These are phyloP conservation scores for Globisporangium sylvaticum DNA, from an alignment of 352 stramenopile species.

Conservation along the genomic window DNA sequence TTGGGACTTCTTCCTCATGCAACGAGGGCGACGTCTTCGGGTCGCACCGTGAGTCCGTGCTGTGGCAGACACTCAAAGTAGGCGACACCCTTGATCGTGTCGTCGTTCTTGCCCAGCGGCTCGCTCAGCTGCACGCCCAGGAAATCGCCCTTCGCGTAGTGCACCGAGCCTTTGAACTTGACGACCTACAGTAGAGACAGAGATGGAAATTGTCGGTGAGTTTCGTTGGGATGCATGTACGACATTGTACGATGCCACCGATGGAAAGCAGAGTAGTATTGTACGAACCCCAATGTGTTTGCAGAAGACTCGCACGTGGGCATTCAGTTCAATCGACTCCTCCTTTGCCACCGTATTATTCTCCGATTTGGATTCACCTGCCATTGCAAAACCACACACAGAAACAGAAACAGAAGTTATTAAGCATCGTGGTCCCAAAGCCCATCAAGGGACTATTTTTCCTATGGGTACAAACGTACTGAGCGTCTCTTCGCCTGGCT, in stretches of 20 bases:
- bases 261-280: not conserved
- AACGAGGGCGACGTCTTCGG: constrained; percentile 28
- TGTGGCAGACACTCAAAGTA: constrained; percentile 60
- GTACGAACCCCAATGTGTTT: constrained; percentile 37
- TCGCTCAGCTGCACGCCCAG: constrained; percentile 57
- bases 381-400: not conserved
- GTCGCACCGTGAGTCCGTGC: constrained; percentile 70
- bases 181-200: constrained; percentile 29
- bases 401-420: not conserved
- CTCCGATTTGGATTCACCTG: constrained; percentile 4
- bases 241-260: not conserved
- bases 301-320: constrained; percentile 34
- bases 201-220: not conserved
- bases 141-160: constrained; percentile 74
- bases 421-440: not conserved
- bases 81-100: constrained; percentile 52
- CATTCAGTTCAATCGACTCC: constrained; percentile 18
- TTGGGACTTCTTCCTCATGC: not conserved
- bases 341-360: not conserved
- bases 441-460: no score
- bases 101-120: constrained; percentile 68
- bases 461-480: not conserved
- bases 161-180: constrained; percentile 56
- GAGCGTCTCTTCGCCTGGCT: not conserved
- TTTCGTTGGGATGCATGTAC: not conserved